Evolutionary conservation across 768 basidiomycete genomes (phyloP).

Genomic region (Rhizopogon salebrosus): DNA sequence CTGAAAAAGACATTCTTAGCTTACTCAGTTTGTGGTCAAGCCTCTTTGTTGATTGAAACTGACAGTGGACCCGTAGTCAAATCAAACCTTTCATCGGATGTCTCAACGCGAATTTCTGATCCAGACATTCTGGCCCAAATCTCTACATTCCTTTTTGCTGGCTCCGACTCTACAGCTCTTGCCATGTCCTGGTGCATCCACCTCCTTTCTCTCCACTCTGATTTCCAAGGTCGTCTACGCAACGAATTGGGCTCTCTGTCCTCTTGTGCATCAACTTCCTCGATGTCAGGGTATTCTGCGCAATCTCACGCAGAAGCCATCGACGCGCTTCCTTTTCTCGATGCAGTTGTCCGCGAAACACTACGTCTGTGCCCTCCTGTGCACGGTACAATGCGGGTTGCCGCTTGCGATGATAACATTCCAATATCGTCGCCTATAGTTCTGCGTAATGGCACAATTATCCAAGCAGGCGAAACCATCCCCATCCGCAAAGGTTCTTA

Average conservation of each 20-base stretch:
- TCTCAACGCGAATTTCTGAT: slow-evolving; percentile 48
- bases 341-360: slow-evolving; percentile 52
- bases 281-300: slow-evolving; percentile 14
- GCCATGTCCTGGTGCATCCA: slow-evolving; percentile 56
- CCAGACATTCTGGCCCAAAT: slow-evolving; percentile 58
- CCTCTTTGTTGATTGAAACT: not conserved
- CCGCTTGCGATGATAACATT: slow-evolving; percentile 47
- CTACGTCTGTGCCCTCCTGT: slow-evolving; percentile 53
- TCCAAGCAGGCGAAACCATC: slow-evolving; percentile 33
- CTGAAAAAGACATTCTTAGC: slow-evolving; percentile 44
- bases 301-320: slow-evolving; percentile 23
- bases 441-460: slow-evolving; percentile 34
- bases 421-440: slow-evolving; percentile 43
- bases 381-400: slow-evolving; percentile 53
- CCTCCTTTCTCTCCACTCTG: slow-evolving; percentile 47
- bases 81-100: slow-evolving; percentile 47
- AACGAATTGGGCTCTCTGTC: slow-evolving; percentile 35
- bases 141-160: slow-evolving; percentile 60
- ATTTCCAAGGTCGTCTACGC: slow-evolving; percentile 50
- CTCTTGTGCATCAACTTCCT: slow-evolving; percentile 11
- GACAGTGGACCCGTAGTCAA: slow-evolving; percentile 39
- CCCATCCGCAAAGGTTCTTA: slow-evolving; percentile 49
- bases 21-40: slow-evolving; percentile 36
- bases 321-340: slow-evolving; percentile 45
- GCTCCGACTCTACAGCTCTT: slow-evolving; percentile 55